phyloP scores from a whole-genome alignment of 148 eudicot species.

The Rhododendron griersonianum region DNA sequence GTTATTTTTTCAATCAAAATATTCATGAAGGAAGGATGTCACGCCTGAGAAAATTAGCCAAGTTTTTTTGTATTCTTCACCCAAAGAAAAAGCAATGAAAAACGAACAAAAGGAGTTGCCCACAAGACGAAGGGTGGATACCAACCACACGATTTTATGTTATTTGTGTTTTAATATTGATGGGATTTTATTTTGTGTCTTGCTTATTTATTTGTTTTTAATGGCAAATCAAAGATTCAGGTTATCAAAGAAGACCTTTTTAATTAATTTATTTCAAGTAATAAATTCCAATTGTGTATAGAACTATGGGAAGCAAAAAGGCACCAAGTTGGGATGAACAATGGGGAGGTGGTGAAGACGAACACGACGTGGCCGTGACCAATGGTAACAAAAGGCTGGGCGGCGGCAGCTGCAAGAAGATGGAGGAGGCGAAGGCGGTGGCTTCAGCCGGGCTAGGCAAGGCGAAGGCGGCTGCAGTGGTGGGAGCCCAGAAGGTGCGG shows the following conservation, averaged over 20 bases:
- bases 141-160: too few species aligned
- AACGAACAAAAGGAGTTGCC: too few species aligned
- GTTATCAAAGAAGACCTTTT: not conserved
- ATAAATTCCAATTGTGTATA: not conserved
- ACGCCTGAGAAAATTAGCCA: too few species aligned
- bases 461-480: conserved; percentile 13
- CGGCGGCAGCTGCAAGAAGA: conserved; percentile 7
- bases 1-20: too few species aligned
- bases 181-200: not conserved
- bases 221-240: not conserved
- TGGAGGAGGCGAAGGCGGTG: conserved; percentile 14
- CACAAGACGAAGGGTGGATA: too few species aligned
- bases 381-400: not conserved
- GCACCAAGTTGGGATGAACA: conserved; percentile 18
- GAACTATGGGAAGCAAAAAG: conserved; percentile 11
- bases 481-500: conserved; percentile 22
- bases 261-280: not conserved
- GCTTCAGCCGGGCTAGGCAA: conserved; percentile 14
- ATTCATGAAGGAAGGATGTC: too few species aligned
- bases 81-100: too few species aligned
- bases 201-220: too few species aligned
- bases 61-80: too few species aligned
- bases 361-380: not conserved
- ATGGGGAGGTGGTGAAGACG: conserved; percentile 2
- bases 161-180: too few species aligned